Evolutionary conservation across 225 moss, liverwort and hornwort species (phyloP), one percentile per base, ranked within the genome.

Genomic region (Takakia lepidozioides): DNA sequence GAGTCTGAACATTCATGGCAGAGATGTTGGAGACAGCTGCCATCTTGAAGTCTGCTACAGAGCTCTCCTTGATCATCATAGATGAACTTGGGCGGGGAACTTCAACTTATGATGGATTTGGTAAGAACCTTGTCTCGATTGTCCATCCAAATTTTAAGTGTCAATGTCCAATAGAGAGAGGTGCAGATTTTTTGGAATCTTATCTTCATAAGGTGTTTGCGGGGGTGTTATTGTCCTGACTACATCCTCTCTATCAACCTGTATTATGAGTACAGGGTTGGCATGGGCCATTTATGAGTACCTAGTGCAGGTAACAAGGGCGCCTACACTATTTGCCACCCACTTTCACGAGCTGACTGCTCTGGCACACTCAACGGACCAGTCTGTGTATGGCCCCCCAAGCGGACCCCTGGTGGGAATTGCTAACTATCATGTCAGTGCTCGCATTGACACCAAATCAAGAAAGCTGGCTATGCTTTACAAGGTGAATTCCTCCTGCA

Each of bases 261-360:
- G 9, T 5, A 23, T 5, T n/a, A n/a, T 25, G 61, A 41, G 44
- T 39, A 7, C 71, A 92, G 91, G 93, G 29, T 57, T 95, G 69
- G 95, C 95, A 17, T 89, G 95, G 89, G 89, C 95, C 46, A 95
- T 95, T 35, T 95, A 90, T 63, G 95, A 95, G 70, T 87, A 95
- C 48, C 61, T 95, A 27, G 87, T 90, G 60, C 86, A 90, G 71
- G 86, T 84, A 37, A 86, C 83, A 45, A 81, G 90, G 24, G 95
- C 95, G 48, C 95, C 95, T 20, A 68, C 87, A 10, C 77, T 95
- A 27, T 95, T 95, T 59, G 95, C 95, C 26, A 95, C 95, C 19
- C 95, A 95, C 63, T 95, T 95, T 36, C 95, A 95, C 36, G 95
- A 95, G 61, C 58, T 95, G 40, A 95, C 95, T 40, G 95, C 87